Conservation (phyloP, 2,329 filamentous ascomycete species). For the Paecilomyces sp. region DNA sequence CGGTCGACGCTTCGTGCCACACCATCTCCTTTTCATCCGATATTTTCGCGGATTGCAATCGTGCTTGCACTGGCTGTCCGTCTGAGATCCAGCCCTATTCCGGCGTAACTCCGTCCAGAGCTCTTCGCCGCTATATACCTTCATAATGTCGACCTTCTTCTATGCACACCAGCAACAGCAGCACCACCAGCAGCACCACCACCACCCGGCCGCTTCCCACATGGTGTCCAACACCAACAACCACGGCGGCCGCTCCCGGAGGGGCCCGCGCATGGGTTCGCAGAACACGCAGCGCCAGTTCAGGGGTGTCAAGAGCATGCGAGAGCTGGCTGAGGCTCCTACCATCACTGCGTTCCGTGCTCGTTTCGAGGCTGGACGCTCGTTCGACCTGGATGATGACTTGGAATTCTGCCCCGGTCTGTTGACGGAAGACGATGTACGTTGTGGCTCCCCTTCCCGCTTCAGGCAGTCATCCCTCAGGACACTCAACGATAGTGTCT, state of each 20-base stretch:
- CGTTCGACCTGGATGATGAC: conserved; percentile 93
- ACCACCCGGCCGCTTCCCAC: conserved; percentile 47
- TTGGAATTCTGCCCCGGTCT: conserved; percentile 91
- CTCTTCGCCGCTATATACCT: conserved; percentile 10
- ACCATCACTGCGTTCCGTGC: conserved; percentile 71
- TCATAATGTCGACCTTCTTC: conserved; percentile 41
- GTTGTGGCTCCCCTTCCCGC: conserved; percentile 13
- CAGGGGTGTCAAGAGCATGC: conserved; percentile 75
- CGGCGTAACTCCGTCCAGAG: conserved; percentile 2
- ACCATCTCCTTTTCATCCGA: conserved; percentile 18
- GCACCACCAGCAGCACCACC: conserved; percentile 32
- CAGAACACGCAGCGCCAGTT: conserved; percentile 85
- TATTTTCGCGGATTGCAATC: neutral
- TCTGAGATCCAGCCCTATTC: neutral
- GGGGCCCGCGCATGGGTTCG: conserved; percentile 70
- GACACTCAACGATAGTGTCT: neutral
- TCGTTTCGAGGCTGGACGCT: conserved; percentile 83
- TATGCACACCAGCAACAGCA: conserved; percentile 38
- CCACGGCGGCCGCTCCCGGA: conserved; percentile 76
- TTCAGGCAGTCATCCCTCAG: neutral
- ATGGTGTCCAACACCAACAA: conserved; percentile 55
- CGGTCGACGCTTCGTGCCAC: conserved; percentile 9
- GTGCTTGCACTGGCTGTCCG: neutral
- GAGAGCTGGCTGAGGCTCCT: conserved; percentile 74
- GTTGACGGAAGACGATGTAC: conserved; percentile 87